Evolutionary conservation across 2,329 filamentous ascomycete species (phyloP).

Genomic region (Fusarium verrucosum): DNA sequence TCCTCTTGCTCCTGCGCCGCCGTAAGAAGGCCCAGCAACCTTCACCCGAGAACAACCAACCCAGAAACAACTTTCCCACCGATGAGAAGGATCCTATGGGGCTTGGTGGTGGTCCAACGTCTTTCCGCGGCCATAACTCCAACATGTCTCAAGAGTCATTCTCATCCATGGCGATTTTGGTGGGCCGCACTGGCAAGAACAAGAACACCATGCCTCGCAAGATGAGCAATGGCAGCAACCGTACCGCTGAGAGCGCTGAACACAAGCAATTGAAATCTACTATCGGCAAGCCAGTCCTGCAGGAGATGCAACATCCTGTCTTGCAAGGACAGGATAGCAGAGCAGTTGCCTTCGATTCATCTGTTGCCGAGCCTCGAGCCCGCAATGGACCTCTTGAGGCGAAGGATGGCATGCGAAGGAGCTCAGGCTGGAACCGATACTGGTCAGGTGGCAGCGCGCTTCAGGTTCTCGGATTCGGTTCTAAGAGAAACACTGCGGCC

Average conservation of each 20-base stretch:
- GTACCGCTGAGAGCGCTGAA: constrained; percentile 62
- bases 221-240: constrained; percentile 63
- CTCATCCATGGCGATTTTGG: constrained; percentile 71
- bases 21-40: constrained; percentile 58
- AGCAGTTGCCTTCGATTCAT: constrained; percentile 52
- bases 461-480: constrained; percentile 70
- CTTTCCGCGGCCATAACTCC: constrained; percentile 61
- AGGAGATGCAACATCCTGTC: constrained; percentile 49
- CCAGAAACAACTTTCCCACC: constrained; percentile 53
- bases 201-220: constrained; percentile 58
- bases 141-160: constrained; percentile 66
- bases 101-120: constrained; percentile 56
- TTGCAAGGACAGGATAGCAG: constrained; percentile 54
- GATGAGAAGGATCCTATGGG: constrained; percentile 68
- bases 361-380: constrained; percentile 50
- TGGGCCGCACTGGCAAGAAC: constrained; percentile 66
- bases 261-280: constrained; percentile 70
- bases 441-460: constrained; percentile 78
- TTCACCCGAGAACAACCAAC: constrained; percentile 55
- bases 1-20: constrained; percentile 68
- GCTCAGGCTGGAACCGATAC: constrained; percentile 80
- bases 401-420: constrained; percentile 63
- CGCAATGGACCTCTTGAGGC: constrained; percentile 47
- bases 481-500: constrained; percentile 60
- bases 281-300: constrained; percentile 69